Evolutionary conservation across 306 rosid species (phyloP).

Genomic region (Castanea crenata): DNA sequence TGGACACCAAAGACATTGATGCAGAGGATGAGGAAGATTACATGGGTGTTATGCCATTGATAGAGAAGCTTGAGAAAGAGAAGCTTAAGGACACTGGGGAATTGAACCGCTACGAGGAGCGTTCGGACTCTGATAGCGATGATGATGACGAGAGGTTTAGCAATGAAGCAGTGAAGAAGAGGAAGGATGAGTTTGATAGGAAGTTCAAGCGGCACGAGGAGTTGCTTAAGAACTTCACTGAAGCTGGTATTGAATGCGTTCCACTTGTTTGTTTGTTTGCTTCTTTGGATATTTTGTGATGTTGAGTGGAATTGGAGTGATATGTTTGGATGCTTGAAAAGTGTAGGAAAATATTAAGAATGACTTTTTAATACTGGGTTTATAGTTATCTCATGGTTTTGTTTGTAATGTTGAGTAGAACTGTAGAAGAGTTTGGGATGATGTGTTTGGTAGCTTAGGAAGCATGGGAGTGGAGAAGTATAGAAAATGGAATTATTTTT

Average conservation of each 20-base stretch:
- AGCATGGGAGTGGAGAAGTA: background rate
- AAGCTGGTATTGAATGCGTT: conserved; percentile 40
- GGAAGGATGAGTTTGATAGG: conserved; percentile 47
- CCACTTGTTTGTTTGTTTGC: background rate
- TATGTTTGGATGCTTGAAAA: background rate
- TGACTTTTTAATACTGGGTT: background rate
- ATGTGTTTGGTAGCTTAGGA: background rate
- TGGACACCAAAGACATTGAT: conserved; percentile 66
- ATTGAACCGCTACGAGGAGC: conserved; percentile 54
- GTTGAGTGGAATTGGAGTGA: background rate
- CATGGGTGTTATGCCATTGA: conserved; percentile 62
- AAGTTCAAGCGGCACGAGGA: conserved; percentile 67
- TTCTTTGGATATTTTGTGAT: background rate
- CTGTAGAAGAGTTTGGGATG: background rate
- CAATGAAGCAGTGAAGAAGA: conserved; percentile 41
- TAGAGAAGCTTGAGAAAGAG: conserved; percentile 61
- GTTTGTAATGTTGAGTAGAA: background rate
- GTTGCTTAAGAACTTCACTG: conserved; percentile 48
- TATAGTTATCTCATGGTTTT: background rate
- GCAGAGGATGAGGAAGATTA: conserved; percentile 55
- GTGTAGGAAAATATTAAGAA: background rate
- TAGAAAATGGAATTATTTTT: background rate
- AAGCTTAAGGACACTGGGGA: conserved; percentile 36
- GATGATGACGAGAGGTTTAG: conserved; percentile 57
- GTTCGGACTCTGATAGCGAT: conserved; percentile 78